These are phyloP conservation scores for Echium plantagineum DNA, from an alignment of 257 asterid species.

Conservation along the genomic window DNA sequence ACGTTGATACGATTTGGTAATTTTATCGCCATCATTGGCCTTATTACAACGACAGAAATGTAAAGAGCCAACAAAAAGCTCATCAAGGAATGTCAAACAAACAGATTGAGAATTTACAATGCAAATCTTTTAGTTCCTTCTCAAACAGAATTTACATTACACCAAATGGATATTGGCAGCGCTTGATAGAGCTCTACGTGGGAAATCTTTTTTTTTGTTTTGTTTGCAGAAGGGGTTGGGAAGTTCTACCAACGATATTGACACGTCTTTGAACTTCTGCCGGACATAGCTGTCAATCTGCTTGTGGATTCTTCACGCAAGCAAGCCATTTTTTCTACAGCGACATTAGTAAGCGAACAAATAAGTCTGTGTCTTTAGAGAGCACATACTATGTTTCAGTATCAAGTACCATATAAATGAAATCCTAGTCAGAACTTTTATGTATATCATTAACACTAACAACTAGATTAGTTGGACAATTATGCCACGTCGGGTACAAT, in stretches of 20 bases:
- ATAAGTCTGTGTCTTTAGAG: slow-evolving; percentile 3
- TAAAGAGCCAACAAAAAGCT: neutral
- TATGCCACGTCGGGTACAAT: neutral
- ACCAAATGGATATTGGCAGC: neutral
- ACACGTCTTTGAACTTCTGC: neutral
- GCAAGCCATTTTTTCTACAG: slow-evolving; percentile 34
- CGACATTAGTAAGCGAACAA: neutral
- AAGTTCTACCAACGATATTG: neutral
- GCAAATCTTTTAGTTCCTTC: neutral
- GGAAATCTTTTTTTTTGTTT: neutral
- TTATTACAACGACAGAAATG: too few species aligned
- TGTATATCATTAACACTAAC: too few species aligned
- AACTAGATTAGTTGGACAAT: too few species aligned
- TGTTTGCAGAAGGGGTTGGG: neutral
- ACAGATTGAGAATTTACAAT: neutral
- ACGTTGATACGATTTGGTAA: too few species aligned
- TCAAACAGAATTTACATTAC: neutral
- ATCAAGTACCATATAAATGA: neutral
- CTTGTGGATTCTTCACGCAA: slow-evolving; percentile 19
- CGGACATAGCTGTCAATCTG: slow-evolving; percentile 1
- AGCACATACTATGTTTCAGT: neutral
- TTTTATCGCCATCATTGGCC: too few species aligned
- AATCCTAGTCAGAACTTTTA: neutral
- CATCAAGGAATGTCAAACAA: neutral
- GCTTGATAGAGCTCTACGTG: neutral